Evolutionary conservation across 2,329 filamentous ascomycete species (phyloP).

Genomic region (Aureobasidium sp.): DNA sequence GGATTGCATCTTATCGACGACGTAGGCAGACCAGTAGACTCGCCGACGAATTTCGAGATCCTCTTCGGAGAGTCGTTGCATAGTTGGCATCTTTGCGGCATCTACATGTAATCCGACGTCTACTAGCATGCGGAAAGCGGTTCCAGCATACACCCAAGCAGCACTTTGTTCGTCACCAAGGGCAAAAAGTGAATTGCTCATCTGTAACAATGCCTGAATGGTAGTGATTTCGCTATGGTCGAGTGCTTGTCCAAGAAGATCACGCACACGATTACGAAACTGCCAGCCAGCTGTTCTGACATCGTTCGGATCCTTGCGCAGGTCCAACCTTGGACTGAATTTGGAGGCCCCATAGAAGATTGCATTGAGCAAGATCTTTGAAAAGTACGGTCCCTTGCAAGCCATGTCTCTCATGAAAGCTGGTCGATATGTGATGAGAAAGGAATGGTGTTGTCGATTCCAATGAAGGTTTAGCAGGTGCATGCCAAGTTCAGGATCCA

Average conservation of each 20-base stretch:
- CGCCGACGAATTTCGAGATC: slow-evolving; percentile 38
- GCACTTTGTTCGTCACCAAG: slow-evolving; percentile 42
- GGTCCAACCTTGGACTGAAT: slow-evolving; percentile 37
- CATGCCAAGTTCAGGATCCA: slow-evolving; percentile 44
- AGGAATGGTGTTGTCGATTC: slow-evolving; percentile 20
- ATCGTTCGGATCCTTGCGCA: slow-evolving; percentile 39
- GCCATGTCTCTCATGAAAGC: slow-evolving; percentile 27
- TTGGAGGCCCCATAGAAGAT: slow-evolving; percentile 42
- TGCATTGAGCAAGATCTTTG: slow-evolving; percentile 47
- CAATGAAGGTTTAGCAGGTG: slow-evolving; percentile 41
- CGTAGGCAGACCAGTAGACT: slow-evolving; percentile 40
- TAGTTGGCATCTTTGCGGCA: slow-evolving; percentile 24
- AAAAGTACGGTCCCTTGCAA: slow-evolving; percentile 47
- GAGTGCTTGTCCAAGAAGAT: slow-evolving; percentile 38
- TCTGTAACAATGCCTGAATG: slow-evolving; percentile 45
- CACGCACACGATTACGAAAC: slow-evolving; percentile 38
- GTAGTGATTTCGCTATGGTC: slow-evolving; percentile 46
- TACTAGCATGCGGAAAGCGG: slow-evolving; percentile 48
- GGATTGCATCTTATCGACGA: slow-evolving; percentile 45
- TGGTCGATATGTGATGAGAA: slow-evolving; percentile 18
- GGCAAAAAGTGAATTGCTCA: slow-evolving; percentile 44
- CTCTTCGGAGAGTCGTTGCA: slow-evolving; percentile 34
- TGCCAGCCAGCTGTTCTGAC: slow-evolving; percentile 41
- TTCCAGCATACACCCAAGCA: slow-evolving; percentile 51
- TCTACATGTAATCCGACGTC: slow-evolving; percentile 47